phyloP scores from a whole-genome alignment of 805 yeast genomes.

The Torulaspora quercuum region DNA sequence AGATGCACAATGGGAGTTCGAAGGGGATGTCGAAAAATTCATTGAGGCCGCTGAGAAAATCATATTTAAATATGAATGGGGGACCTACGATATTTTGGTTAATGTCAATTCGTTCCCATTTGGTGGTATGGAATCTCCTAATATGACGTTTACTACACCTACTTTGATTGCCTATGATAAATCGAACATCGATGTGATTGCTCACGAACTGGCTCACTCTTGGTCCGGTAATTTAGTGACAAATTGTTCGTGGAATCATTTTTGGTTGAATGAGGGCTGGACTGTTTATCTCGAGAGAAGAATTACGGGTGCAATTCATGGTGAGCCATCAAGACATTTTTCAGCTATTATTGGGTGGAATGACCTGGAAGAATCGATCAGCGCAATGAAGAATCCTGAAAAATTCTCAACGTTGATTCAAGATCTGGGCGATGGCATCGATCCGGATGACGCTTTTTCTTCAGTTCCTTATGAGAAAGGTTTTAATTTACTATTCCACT shows the following conservation, averaged over 20 bases:
- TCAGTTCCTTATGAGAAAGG: slow-evolving; percentile 92
- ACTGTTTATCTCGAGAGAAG: slow-evolving; percentile 88
- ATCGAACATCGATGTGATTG: slow-evolving; percentile 82
- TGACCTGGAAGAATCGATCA: slow-evolving; percentile 64
- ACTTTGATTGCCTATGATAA: slow-evolving; percentile 82
- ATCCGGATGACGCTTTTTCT: slow-evolving; percentile 88
- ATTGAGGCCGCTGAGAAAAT: slow-evolving; percentile 68
- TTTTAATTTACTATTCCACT: slow-evolving; percentile 67
- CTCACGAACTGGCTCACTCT: slow-evolving; percentile 89
- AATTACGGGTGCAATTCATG: slow-evolving; percentile 73
- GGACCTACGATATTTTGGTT: slow-evolving; percentile 72
- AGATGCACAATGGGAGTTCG: slow-evolving; percentile 75
- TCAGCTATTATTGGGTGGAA: slow-evolving; percentile 87
- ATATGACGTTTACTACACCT: slow-evolving; percentile 86
- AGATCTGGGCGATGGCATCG: slow-evolving; percentile 61
- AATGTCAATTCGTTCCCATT: slow-evolving; percentile 78
- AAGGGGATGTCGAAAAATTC: slow-evolving; percentile 75
- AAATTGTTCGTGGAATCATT: slow-evolving; percentile 88
- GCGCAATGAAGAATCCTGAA: slow-evolving; percentile 54
- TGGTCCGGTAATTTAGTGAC: slow-evolving; percentile 93
- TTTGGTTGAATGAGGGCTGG: slow-evolving; percentile 96
- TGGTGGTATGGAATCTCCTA: slow-evolving; percentile 95
- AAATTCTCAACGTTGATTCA: slow-evolving; percentile 66
- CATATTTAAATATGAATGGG: slow-evolving; percentile 81
- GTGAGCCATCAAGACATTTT: slow-evolving; percentile 74